Percentiles rank a stretch among this genome's conserved stretches.
These are phyloP conservation scores for Brettanomyces bruxellensis DNA, from an alignment of 805 yeast species.

Conservation along the genomic window DNA sequence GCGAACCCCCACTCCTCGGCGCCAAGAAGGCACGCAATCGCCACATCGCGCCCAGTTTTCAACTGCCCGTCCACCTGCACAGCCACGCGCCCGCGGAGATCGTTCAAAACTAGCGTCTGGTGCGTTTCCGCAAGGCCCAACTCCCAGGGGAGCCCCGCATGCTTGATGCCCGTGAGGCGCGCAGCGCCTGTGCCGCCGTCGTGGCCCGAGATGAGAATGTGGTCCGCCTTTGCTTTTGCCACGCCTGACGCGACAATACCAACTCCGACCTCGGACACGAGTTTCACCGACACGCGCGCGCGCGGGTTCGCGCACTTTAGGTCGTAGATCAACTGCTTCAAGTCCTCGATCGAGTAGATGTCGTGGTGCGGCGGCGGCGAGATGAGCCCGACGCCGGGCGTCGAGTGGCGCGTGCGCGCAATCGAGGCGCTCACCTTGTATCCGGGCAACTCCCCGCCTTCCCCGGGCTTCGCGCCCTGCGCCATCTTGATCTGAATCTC, in stretches of 20 bases:
- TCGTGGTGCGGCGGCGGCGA: constrained; percentile 99
- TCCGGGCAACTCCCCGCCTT: constrained; percentile 98
- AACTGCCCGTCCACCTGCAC: constrained; percentile 99
- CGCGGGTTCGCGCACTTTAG: constrained; percentile 95
- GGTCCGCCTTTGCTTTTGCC: constrained; percentile 98
- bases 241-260: constrained; percentile 99
- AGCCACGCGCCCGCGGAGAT: constrained; percentile 88
- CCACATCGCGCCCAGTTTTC: constrained; percentile 94
- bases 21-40: constrained; percentile 91
- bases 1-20: constrained; percentile 99
- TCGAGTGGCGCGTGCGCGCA: constrained; percentile 94
- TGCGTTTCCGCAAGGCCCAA: constrained; percentile 97
- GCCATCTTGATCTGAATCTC: constrained; percentile 98
- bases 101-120: constrained; percentile 92
- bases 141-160: constrained; percentile 99
- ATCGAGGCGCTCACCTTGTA: constrained; percentile 81
- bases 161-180: constrained; percentile 91
- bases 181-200: constrained; percentile 99
- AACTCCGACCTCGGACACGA: constrained; percentile 97
- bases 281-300: constrained; percentile 92
- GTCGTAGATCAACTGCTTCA: constrained; percentile 93
- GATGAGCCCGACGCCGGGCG: constrained; percentile 91
- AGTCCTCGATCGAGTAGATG: constrained; percentile 94
- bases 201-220: constrained; percentile 90
- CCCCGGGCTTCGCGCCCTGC: constrained; percentile 99